These are phyloP conservation scores for Plasmopara halstedii DNA, from an alignment of 352 stramenopile genomes.

Conservation along the genomic window DNA sequence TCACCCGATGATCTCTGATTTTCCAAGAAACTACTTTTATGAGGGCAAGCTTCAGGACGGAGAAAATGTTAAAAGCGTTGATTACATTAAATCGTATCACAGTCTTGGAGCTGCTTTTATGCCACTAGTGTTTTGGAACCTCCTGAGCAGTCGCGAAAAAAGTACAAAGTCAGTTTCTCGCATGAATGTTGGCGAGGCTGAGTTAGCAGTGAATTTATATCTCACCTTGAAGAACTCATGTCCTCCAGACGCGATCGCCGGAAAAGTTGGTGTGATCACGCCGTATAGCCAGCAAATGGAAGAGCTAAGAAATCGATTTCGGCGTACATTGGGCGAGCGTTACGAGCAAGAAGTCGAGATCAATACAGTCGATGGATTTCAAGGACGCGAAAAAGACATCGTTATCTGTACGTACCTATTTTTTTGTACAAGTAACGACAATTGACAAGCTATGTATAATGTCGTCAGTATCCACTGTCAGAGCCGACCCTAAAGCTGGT, in stretches of 20 bases:
- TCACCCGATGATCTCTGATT: slow-evolving; percentile 78
- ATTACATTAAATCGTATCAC: slow-evolving; percentile 76
- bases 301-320: slow-evolving; percentile 61
- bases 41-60: slow-evolving; percentile 76
- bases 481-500: slow-evolving; percentile 68
- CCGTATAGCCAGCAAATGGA: slow-evolving; percentile 88
- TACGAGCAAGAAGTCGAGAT: slow-evolving; percentile 85
- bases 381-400: slow-evolving; percentile 89
- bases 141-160: slow-evolving; percentile 69
- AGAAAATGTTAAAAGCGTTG: slow-evolving; percentile 57
- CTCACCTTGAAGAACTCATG: slow-evolving; percentile 81
- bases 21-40: slow-evolving; percentile 83
- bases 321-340: slow-evolving; percentile 43
- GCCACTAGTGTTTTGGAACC: slow-evolving; percentile 83
- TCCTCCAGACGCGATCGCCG: slow-evolving; percentile 59
- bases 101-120: slow-evolving; percentile 61
- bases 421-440: not conserved
- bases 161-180: slow-evolving; percentile 67
- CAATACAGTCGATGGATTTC: slow-evolving; percentile 90
- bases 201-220: slow-evolving; percentile 85
- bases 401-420: slow-evolving; percentile 69
- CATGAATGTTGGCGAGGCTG: slow-evolving; percentile 70
- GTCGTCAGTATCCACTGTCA: slow-evolving; percentile 74
- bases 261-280: slow-evolving; percentile 86
- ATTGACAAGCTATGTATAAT: not conserved